Evolutionary conservation across 2,329 filamentous ascomycete genomes (phyloP).

Genomic region (Talaromyces rugulosus): DNA sequence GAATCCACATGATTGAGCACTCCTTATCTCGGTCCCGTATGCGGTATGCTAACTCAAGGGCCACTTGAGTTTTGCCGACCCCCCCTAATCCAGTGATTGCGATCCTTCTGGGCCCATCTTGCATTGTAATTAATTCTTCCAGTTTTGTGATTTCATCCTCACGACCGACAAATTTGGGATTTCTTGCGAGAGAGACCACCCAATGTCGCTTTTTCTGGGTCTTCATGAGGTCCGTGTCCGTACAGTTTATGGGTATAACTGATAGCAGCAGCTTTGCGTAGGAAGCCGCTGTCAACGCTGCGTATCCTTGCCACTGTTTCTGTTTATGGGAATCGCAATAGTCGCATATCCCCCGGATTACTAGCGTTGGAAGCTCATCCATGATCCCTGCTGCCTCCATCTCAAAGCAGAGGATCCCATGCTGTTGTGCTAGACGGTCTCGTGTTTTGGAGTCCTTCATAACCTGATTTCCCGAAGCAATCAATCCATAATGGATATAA

Average conservation of each 20-base stretch:
- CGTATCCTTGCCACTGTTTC: slow-evolving; percentile 32
- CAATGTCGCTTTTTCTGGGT: neutral
- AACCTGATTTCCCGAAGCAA: neutral
- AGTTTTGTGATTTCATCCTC: slow-evolving; percentile 10
- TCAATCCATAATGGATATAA: neutral
- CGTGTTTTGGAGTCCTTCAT: neutral
- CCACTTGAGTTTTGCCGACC: slow-evolving; percentile 15
- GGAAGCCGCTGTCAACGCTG: slow-evolving; percentile 25
- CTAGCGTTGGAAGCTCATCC: slow-evolving; percentile 28
- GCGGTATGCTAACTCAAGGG: slow-evolving; percentile 13
- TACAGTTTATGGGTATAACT: neutral
- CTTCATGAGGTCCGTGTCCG: neutral
- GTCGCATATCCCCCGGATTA: slow-evolving; percentile 34
- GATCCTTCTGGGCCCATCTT: slow-evolving; percentile 3
- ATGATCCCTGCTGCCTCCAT: slow-evolving; percentile 22
- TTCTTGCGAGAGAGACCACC: slow-evolving; percentile 13
- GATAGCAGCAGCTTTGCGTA: slow-evolving; percentile 12
- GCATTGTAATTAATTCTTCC: neutral
- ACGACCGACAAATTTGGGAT: slow-evolving; percentile 13
- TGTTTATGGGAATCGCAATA: slow-evolving; percentile 36
- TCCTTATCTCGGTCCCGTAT: neutral
- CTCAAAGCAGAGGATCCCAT: slow-evolving; percentile 20
- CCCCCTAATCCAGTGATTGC: slow-evolving; percentile 16
- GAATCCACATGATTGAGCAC: slow-evolving; percentile 6
- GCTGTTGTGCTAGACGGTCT: neutral